Conservation (phyloP, 495 filamentous ascomycete genomes). For the Talaromyces stipitatus region DNA sequence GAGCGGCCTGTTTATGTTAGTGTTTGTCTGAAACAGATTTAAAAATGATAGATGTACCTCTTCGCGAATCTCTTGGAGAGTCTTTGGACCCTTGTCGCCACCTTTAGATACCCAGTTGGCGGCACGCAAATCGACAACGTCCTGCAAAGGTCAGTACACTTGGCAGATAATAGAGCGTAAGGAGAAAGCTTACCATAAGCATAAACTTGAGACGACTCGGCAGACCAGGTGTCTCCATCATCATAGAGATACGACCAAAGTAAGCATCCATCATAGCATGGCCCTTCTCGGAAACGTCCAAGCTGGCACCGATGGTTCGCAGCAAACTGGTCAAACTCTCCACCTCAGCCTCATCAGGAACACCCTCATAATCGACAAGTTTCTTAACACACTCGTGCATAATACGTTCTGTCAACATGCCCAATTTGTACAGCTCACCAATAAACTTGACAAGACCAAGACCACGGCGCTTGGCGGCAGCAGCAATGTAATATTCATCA, state of each 20-base stretch:
- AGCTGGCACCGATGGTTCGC: slow-evolving; percentile 78
- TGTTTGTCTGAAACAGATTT: slow-evolving; percentile 6
- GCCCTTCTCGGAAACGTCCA: slow-evolving; percentile 76
- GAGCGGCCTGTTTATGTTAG: slow-evolving; percentile 47
- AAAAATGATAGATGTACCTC: slow-evolving; percentile 48
- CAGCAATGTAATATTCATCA: slow-evolving; percentile 94
- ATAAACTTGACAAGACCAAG: slow-evolving; percentile 99
- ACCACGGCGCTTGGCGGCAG: slow-evolving; percentile 92
- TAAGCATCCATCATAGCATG: slow-evolving; percentile 84
- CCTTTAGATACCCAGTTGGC: slow-evolving; percentile 78
- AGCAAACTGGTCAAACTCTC: slow-evolving; percentile 91
- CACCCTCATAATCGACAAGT: slow-evolving; percentile 87
- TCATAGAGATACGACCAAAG: slow-evolving; percentile 75
- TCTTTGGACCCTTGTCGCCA: slow-evolving; percentile 85
- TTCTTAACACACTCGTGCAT: slow-evolving; percentile 99
- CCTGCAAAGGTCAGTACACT: slow-evolving; percentile 30
- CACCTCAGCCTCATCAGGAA: slow-evolving; percentile 91
- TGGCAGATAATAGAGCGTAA: slow-evolving; percentile 3
- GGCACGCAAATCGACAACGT: slow-evolving; percentile 76
- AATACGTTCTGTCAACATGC: slow-evolving; percentile 97
- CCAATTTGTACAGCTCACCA: slow-evolving; percentile 95
- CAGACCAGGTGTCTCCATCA: slow-evolving; percentile 68
- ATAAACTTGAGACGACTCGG: slow-evolving; percentile 89
- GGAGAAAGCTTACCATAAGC: slow-evolving; percentile 58
- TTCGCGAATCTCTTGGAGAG: slow-evolving; percentile 80